A percentile compares a stretch with the other conserved stretches of the same genome.
Conservation (phyloP, 2,329 filamentous ascomycete genomes). For the Ceratocystis huliohia region DNA sequence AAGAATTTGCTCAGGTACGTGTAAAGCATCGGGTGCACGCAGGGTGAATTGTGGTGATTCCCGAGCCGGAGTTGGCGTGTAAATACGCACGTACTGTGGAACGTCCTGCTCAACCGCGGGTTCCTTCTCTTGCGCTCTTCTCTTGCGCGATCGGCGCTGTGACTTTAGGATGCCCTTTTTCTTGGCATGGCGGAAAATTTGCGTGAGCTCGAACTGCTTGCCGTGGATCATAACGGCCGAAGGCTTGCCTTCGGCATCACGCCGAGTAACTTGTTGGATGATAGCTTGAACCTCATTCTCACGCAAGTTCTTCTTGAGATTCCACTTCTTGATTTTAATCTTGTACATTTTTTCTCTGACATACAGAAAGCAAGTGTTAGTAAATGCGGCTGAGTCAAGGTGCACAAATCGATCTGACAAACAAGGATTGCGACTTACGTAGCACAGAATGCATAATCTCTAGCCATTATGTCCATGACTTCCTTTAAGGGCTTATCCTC, state of each 20-base stretch:
- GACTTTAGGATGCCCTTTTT: slow-evolving; percentile 20
- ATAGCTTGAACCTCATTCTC: slow-evolving; percentile 20
- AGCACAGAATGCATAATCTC: slow-evolving; percentile 17
- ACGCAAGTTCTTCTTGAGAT: slow-evolving; percentile 20
- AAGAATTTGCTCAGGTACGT: slow-evolving; percentile 19
- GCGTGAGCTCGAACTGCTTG: slow-evolving; percentile 18
- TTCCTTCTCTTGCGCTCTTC: slow-evolving; percentile 12
- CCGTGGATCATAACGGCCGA: slow-evolving; percentile 19
- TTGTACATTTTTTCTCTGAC: slow-evolving; percentile 21
- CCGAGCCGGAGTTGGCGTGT: slow-evolving; percentile 13
- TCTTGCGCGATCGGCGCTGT: slow-evolving; percentile 19
- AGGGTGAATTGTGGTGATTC: slow-evolving; percentile 14
- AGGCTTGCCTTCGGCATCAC: slow-evolving; percentile 17
- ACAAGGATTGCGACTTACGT: slow-evolving; percentile 16
- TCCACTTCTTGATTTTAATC: slow-evolving; percentile 21
- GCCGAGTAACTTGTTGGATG: slow-evolving; percentile 16
- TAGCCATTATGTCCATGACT: slow-evolving; percentile 20
- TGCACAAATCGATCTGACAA: not conserved
- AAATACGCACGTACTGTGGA: slow-evolving; percentile 18
- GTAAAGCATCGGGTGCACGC: slow-evolving; percentile 16
- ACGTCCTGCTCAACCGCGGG: slow-evolving; percentile 14
- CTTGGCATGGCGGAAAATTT: slow-evolving; percentile 20
- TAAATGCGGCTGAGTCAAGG: not conserved
- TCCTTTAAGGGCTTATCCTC: slow-evolving; percentile 20
- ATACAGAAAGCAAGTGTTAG: not conserved